Conservation (phyloP, 1,284 basidiomycete species). For the Ustilago loliicola region DNA sequence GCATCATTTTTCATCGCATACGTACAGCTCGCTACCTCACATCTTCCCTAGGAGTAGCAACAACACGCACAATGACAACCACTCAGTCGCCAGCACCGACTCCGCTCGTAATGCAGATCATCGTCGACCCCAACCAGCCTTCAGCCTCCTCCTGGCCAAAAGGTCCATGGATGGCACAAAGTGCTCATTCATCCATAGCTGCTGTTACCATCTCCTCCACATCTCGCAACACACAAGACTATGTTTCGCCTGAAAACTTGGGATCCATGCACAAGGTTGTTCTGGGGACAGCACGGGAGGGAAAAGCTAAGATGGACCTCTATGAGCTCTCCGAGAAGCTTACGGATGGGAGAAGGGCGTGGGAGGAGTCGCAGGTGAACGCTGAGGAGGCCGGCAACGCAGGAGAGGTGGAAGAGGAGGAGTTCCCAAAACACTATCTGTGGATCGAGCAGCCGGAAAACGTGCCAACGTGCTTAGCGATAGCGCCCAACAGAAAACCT, state of each 20-base stretch:
- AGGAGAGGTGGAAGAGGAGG: conserved; percentile 20
- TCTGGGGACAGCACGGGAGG: conserved; percentile 58
- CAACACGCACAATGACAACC: conserved; percentile 18
- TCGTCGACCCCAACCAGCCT: conserved; percentile 50
- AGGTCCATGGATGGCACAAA: conserved; percentile 76
- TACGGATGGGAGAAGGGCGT: conserved; percentile 36
- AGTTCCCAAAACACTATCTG: conserved; percentile 71
- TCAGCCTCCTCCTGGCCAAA: conserved; percentile 73
- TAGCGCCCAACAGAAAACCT: conserved; percentile 74
- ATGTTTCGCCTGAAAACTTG: conserved; percentile 47
- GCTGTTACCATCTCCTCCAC: conserved; percentile 36
- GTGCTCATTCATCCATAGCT: conserved; percentile 75
- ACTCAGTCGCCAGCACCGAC: background rate
- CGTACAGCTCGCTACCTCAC: background rate
- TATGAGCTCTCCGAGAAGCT: conserved; percentile 65
- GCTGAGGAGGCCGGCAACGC: background rate
- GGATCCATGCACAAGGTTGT: conserved; percentile 67
- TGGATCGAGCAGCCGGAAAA: conserved; percentile 76
- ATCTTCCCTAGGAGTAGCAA: background rate
- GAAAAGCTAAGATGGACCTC: conserved; percentile 54
- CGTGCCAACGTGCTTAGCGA: conserved; percentile 74
- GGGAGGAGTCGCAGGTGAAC: conserved; percentile 17
- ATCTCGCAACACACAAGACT: conserved; percentile 40
- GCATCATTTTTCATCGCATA: no score
- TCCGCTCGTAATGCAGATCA: conserved; percentile 67